Conservation (phyloP, 495 filamentous ascomycete genomes). For the Penicillium taxi region DNA sequence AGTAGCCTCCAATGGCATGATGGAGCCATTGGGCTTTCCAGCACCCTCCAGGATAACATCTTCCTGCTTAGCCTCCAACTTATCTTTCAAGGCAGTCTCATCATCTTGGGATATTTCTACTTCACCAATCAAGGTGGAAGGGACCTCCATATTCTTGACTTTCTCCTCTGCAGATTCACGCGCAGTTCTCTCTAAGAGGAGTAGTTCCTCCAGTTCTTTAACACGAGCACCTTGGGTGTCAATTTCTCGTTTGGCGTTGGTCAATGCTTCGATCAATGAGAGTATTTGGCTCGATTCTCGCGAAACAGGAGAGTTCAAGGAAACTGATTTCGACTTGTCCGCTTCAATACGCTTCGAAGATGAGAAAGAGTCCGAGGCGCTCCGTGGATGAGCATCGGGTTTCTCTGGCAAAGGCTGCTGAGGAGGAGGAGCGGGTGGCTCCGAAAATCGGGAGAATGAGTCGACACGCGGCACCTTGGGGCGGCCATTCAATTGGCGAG, state of each 20-base stretch:
- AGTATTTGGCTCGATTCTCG: conserved; percentile 66
- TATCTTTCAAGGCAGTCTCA: conserved; percentile 29
- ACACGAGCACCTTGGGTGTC: conserved; percentile 70
- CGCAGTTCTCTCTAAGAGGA: conserved; percentile 71
- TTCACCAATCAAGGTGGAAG: not conserved
- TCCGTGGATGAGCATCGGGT: conserved; percentile 57
- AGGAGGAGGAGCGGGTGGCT: conserved; percentile 84
- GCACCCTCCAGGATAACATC: conserved; percentile 3
- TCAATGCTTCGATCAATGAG: conserved; percentile 72
- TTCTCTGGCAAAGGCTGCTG: conserved; percentile 88
- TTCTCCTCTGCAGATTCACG: conserved; percentile 77
- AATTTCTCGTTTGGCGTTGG: conserved; percentile 68
- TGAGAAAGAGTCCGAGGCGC: conserved; percentile 35
- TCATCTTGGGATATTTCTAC: conserved; percentile 18
- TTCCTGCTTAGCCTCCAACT: conserved; percentile 13
- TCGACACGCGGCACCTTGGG: conserved; percentile 52
- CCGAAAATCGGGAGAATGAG: conserved; percentile 61
- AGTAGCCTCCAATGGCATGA: conserved; percentile 8
- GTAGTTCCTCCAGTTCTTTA: conserved; percentile 69
- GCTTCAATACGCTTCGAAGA: conserved; percentile 65
- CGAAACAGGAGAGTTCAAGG: conserved; percentile 53
- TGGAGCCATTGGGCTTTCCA: conserved; percentile 14
- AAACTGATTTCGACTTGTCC: conserved; percentile 55
- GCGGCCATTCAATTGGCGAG: conserved; percentile 38
- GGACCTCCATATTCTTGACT: conserved; percentile 56